A percentile compares a stretch with the other conserved stretches of the same genome.
Conservation (phyloP, 2,329 filamentous ascomycete genomes). For the Akanthomyces uredinophilus region DNA sequence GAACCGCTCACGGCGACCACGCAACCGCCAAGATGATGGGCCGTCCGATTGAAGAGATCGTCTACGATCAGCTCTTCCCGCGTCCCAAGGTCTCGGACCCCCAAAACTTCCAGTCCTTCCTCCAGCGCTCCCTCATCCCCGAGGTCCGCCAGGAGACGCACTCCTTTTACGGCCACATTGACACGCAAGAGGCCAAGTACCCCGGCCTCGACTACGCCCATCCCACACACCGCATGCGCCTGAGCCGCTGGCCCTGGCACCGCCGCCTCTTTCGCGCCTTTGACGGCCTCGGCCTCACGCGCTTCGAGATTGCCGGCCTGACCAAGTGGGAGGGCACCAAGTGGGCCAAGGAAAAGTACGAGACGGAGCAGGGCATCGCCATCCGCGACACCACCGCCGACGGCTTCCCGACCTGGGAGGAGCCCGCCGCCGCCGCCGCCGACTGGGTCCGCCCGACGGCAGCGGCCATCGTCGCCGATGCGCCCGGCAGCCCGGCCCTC, state of each 20-base stretch:
- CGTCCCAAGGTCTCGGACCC: constrained; percentile 63
- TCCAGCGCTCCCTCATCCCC: constrained; percentile 65
- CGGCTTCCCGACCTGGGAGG: constrained; percentile 59
- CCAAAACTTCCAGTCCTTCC: constrained; percentile 63
- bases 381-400: constrained; percentile 70
- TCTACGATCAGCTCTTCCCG: constrained; percentile 70
- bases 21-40: constrained; percentile 57
- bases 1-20: background rate
- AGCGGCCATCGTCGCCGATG: no score
- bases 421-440: no score
- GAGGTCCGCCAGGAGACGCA: constrained; percentile 76
- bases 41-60: constrained; percentile 63
- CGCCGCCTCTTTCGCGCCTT: constrained; percentile 71
- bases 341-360: constrained; percentile 77
- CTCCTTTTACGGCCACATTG: constrained; percentile 72
- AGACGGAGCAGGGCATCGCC: constrained; percentile 64
- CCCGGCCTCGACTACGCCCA: constrained; percentile 75
- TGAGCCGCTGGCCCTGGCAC: constrained; percentile 73
- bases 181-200: constrained; percentile 75
- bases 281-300: constrained; percentile 62
- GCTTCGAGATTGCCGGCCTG: constrained; percentile 63
- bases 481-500: background rate
- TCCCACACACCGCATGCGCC: constrained; percentile 67
- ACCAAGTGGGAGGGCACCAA: constrained; percentile 81
- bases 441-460: constrained; percentile 23